Base-by-base conservation (phyloP, 345 rosid species). In the Linum trigynum region DNA sequence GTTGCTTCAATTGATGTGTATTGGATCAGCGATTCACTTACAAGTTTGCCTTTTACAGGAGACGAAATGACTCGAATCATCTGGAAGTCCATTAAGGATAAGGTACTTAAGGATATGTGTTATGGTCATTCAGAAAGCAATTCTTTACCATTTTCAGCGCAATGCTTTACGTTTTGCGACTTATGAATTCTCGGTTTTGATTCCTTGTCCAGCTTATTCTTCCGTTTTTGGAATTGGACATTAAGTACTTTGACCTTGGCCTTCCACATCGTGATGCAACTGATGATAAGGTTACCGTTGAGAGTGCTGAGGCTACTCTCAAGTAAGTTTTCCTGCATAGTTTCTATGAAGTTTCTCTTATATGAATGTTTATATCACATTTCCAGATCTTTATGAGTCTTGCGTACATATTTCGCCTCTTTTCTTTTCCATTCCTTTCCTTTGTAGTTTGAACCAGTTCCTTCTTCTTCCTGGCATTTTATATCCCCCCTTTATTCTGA, bases 31-130 rank as follows among this genome's bases (percentile, higher is more conserved):
- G 3, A 15, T 57, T 57, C 10, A 5, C 38, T 3, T 17, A 37
- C 23, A 2, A 17, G 5, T 4, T 17, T 7, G 36, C 10, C 36
- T 17, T 57, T 36, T 66, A 17, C 84, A 94, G 99, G 99, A 65
- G 99, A 94, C 82, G 99, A 94, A 84, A 90, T 94, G 99, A 90
- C 99, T 53, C 74, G 99, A 38, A 79, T 90, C 66, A 80, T 94
- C 72, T 94, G 99, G 99, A 74, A 86, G 75, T 84, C 81, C n/a
- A 94, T 94, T 39, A 94, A 94, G 89, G 95, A 88, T 48, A 90
- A 94, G 99, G 99, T 90, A 70, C 75, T 58, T n/a, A 35, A 16
- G 35, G 57, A 36, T 45, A 64, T 42, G 11, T 38, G 23, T 39
- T 2, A 7, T 2, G 11, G 4, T 48, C 15, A 9, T 9, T 48